Evolutionary conservation across 1,284 basidiomycete species (phyloP).

Genomic region (Rhodofomes roseus): DNA sequence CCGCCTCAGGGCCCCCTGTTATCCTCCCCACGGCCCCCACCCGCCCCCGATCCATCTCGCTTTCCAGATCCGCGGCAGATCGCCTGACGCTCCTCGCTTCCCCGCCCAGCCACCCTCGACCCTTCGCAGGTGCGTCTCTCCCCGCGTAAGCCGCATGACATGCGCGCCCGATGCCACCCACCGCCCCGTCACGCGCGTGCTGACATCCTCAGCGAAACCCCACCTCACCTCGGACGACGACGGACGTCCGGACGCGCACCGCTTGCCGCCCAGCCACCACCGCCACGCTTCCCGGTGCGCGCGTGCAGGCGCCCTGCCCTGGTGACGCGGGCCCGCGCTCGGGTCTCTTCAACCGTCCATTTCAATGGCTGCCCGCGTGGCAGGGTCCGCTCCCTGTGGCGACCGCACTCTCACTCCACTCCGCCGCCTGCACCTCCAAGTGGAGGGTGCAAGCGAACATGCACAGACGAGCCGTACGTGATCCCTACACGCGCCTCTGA

Average conservation of each 20-base stretch:
- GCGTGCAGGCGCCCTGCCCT: no score
- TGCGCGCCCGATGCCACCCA: neutral
- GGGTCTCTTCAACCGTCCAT: neutral
- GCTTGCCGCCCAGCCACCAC: no score
- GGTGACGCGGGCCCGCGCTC: neutral
- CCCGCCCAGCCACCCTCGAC: neutral
- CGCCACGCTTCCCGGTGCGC: no score
- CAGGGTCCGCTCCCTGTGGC: no score
- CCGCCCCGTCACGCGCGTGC: neutral
- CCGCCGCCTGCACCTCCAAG: no score
- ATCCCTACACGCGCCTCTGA: no score
- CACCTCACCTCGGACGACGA: no score
- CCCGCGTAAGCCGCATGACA: neutral
- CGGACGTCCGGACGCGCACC: no score
- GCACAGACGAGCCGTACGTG: no score
- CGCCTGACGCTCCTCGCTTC: neutral
- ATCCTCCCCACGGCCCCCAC: neutral
- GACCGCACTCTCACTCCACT: no score
- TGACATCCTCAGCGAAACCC: neutral
- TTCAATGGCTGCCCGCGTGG: neutral
- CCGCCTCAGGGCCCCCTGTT: neutral
- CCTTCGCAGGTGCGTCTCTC: no score
- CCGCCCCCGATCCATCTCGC: neutral
- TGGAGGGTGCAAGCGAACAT: no score
- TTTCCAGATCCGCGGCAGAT: constrained; percentile 1